A percentile compares a stretch with the other conserved stretches of the same genome.
Conservation (phyloP, 345 rosid genomes). For the Lumnitzera racemosa region DNA sequence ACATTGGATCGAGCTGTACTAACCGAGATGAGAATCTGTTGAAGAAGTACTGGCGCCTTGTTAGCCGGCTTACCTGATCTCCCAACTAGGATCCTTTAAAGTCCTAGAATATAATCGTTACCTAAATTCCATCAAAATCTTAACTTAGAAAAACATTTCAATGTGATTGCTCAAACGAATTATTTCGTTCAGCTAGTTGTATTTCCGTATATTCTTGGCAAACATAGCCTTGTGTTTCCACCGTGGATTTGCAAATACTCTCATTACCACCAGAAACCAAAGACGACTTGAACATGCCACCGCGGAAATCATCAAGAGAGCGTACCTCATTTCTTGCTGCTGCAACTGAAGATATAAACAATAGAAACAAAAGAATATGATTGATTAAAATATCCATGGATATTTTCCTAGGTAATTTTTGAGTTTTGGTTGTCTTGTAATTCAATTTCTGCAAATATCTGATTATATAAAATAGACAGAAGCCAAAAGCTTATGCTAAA, state of each 20-base stretch:
- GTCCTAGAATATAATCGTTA: constrained; percentile 42
- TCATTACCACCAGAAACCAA: constrained; percentile 3
- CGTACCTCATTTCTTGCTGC: constrained; percentile 13
- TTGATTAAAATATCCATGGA: background rate
- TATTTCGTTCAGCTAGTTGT: background rate
- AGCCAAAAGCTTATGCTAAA: too few species aligned
- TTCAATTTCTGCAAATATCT: too few species aligned
- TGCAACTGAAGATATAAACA: constrained; percentile 6
- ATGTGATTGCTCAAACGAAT: background rate
- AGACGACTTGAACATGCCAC: background rate
- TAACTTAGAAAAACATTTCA: background rate
- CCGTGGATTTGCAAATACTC: constrained; percentile 22
- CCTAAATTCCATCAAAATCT: constrained; percentile 19
- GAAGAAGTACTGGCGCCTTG: constrained; percentile 46
- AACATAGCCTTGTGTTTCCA: constrained; percentile 22
- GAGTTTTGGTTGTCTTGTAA: too few species aligned
- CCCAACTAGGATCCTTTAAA: constrained; percentile 32
- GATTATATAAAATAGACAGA: too few species aligned
- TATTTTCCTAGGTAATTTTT: too few species aligned
- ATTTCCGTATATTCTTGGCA: constrained; percentile 26
- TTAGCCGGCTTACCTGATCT: constrained; percentile 16
- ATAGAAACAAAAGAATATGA: background rate
- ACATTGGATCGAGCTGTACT: background rate
- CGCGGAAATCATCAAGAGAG: background rate
- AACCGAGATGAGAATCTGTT: constrained; percentile 37